A percentile compares a stretch with the other conserved stretches of the same genome.
Evolutionary conservation across 257 asterid genomes (phyloP).

Genomic region (Plectranthus barbatus): DNA sequence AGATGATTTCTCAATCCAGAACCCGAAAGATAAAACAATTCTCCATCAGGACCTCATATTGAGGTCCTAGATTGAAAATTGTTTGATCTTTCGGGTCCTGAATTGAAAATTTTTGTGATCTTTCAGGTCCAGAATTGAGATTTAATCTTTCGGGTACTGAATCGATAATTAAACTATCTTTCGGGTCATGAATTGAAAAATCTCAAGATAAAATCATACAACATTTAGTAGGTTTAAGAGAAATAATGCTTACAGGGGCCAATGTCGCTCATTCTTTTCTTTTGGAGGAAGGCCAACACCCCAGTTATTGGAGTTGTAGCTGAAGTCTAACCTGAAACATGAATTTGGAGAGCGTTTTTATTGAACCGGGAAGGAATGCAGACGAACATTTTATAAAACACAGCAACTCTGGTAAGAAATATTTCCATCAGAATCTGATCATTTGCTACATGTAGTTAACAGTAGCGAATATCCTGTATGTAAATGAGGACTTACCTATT

Average conservation of each 20-base stretch:
- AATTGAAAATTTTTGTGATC: too few species aligned
- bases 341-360: not conserved
- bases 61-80: too few species aligned
- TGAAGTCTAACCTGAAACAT: conserved; percentile 78
- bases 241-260: conserved; percentile 70
- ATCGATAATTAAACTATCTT: too few species aligned
- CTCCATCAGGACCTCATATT: too few species aligned
- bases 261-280: conserved; percentile 68
- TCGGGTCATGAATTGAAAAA: too few species aligned
- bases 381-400: not conserved
- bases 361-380: not conserved
- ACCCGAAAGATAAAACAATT: too few species aligned
- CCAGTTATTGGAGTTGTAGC: conserved; percentile 86
- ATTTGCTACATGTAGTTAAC: not conserved
- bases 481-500: conserved; percentile 49
- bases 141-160: too few species aligned
- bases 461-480: not conserved
- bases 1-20: too few species aligned
- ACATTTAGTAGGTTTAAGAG: not conserved
- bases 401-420: not conserved
- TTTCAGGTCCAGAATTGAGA: too few species aligned
- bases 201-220: too few species aligned
- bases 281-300: conserved; percentile 94
- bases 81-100: too few species aligned
- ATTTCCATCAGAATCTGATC: not conserved